These are phyloP conservation scores for Vicia faba DNA, from an alignment of 306 rosid species.

Conservation along the genomic window DNA sequence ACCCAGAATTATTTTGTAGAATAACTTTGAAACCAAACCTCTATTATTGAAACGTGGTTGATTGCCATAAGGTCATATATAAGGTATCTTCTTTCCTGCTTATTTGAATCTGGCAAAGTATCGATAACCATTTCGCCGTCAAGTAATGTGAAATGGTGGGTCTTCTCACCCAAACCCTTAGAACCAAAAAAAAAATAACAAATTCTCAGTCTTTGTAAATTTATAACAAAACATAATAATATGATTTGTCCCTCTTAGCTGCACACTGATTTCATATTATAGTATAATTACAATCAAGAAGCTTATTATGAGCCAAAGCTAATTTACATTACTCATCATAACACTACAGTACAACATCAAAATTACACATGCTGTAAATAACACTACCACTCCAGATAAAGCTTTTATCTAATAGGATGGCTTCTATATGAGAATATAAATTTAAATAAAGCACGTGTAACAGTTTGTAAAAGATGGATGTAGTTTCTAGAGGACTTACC, in stretches of 20 bases:
- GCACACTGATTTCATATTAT: conserved; percentile 13
- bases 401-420: background rate
- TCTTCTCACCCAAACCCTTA: conserved; percentile 80
- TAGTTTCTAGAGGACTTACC: background rate
- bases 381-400: background rate
- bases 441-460: background rate
- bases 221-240: conserved; percentile 22
- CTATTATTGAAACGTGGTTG: conserved; percentile 69
- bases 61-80: conserved; percentile 94
- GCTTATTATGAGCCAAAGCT: conserved; percentile 10
- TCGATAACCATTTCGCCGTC: conserved; percentile 99
- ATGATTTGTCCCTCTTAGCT: conserved; percentile 14
- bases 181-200: conserved; percentile 46
- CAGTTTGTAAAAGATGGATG: background rate
- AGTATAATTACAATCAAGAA: conserved; percentile 24
- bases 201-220: conserved; percentile 46
- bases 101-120: conserved; percentile 84
- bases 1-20: conserved; percentile 3
- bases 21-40: conserved; percentile 55
- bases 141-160: conserved; percentile 87
- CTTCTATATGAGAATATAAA: background rate
- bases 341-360: background rate
- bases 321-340: conserved; percentile 21
- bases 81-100: conserved; percentile 97
- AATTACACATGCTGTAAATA: conserved; percentile 9